Base-by-base conservation (phyloP, 768 basidiomycete species). In the Termitomyces sp. region DNA sequence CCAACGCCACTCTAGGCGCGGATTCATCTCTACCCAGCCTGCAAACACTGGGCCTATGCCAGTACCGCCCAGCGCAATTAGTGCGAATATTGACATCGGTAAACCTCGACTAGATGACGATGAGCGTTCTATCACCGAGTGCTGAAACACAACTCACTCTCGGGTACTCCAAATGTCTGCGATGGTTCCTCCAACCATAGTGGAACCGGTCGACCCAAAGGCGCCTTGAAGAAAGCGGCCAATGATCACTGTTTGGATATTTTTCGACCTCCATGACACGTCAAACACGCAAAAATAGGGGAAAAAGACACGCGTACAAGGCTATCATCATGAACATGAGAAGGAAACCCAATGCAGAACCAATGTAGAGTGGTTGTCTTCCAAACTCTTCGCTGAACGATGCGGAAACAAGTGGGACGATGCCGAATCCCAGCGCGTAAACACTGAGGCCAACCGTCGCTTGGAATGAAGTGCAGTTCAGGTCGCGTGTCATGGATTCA, bases 321-420 rank as follows among this genome's bases (percentile, higher is more conserved):
- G 71, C 77, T 25, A 77, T 68, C 64, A 73, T 74, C 54, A 85
- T 57, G 60, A 80, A 84, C 70, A 78, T 80, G 22, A 77, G 58
- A 23, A 76, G 60, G 60, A 85, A 84, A 10, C 79, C 74, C 25
- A 79, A 60, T 11, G 68, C 68, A 1, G 83, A 83, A 31, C 67
- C 71, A 16, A 84, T 63, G 57, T 86, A 88, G 1, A 89, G 56
- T 1, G 80, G 83, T 47, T 79, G 78, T 39, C 87, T 69, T 12
- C 87, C 88, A 53, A 88, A 83, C 62, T 89, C 88, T 62, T 89
- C 88, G 63, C 85, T 87, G 58, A 88, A 79, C 0, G 86, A 79
- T 16, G 87, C 83, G 0, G 86, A 80, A 16, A 89, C 68, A 3
- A 89, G 80, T 0, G 88, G 86, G 15, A 83, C 68, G 20, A 87